Evolutionary conservation across 345 rosid genomes (phyloP).

Genomic region (Conringia planisiliqua): DNA sequence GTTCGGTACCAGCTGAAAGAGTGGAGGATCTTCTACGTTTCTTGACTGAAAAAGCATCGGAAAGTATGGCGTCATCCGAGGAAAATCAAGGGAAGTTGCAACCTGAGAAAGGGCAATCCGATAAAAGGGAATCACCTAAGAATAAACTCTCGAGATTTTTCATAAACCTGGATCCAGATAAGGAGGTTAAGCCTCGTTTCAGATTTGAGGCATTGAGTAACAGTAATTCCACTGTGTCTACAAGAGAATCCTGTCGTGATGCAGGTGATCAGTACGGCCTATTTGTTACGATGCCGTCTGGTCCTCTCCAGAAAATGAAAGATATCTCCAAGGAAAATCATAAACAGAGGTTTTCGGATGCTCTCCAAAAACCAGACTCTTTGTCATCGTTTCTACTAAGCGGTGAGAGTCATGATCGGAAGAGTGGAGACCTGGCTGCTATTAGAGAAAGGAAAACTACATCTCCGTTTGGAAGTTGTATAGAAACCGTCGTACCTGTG

Average conservation of each 20-base stretch:
- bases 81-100: not conserved
- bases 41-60: not conserved
- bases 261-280: not conserved
- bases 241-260: not conserved
- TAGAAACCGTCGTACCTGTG: not conserved
- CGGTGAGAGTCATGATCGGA: not conserved
- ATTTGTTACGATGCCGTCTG: too few relatives aligned
- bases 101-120: not conserved
- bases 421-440: constrained; percentile 2
- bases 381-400: not conserved
- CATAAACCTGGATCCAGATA: not conserved
- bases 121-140: not conserved
- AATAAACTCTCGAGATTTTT: not conserved
- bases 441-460: not conserved
- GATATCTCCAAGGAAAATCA: not conserved
- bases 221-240: not conserved
- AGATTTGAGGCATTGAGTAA: constrained; percentile 2
- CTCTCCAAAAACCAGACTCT: not conserved
- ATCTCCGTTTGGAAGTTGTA: constrained; percentile 7
- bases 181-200: not conserved
- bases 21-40: not conserved
- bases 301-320: not conserved
- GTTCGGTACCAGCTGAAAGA: not conserved
- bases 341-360: not conserved
- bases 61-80: not conserved